Evolutionary conservation across 108 stramenopile species (phyloP).

Genomic region (Fragilaria crotonensis): DNA sequence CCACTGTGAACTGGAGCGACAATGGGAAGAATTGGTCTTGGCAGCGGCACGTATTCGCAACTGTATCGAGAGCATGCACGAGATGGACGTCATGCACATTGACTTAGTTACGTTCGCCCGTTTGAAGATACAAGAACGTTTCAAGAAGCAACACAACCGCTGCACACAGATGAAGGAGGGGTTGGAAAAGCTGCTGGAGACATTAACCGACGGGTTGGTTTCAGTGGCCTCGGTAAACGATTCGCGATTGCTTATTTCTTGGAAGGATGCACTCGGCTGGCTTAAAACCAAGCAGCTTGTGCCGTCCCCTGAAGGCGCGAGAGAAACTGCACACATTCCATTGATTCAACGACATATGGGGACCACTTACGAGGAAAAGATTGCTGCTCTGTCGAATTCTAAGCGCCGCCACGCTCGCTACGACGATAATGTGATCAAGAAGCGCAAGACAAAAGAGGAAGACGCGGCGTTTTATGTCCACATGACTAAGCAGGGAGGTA

Average conservation of each 20-base stretch:
- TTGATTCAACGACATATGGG: constrained; percentile 59
- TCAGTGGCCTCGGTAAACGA: neutral
- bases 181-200: neutral
- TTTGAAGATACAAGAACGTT: constrained; percentile 31
- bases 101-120: constrained; percentile 51
- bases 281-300: constrained; percentile 12
- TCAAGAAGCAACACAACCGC: constrained; percentile 44
- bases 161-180: neutral
- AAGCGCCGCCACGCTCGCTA: constrained; percentile 49
- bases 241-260: constrained; percentile 6
- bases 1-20: constrained; percentile 49
- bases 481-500: constrained; percentile 72
- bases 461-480: constrained; percentile 70
- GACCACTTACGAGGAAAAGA: constrained; percentile 87
- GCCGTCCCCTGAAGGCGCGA: constrained; percentile 29
- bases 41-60: constrained; percentile 64
- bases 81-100: constrained; percentile 26
- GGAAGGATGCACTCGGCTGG: constrained; percentile 37
- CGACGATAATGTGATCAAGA: constrained; percentile 74
- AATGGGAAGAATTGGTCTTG: constrained; percentile 68
- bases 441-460: constrained; percentile 71
- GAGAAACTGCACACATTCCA: constrained; percentile 56
- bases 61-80: constrained; percentile 39
- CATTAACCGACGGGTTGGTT: neutral
- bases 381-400: constrained; percentile 42